These are phyloP conservation scores for Clarkia xantiana DNA, from an alignment of 345 rosid genomes.

Conservation along the genomic window DNA sequence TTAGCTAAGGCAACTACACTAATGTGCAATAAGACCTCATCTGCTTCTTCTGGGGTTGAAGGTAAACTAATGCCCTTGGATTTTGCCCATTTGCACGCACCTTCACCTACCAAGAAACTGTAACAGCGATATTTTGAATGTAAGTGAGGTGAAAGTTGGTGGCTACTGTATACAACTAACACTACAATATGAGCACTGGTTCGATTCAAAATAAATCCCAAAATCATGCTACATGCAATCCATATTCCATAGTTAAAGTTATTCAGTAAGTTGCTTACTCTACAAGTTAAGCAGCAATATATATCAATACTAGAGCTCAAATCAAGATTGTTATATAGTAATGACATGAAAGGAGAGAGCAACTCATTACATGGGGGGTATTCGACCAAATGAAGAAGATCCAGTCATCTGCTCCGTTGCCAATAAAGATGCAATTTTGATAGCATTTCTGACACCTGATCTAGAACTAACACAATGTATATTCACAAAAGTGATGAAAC, in stretches of 20 bases:
- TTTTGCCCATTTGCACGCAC: slow-evolving; percentile 66
- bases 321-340: too few species aligned
- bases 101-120: slow-evolving; percentile 96
- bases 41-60: slow-evolving; percentile 37
- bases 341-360: slow-evolving; percentile 7
- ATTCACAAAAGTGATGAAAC: slow-evolving; percentile 9
- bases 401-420: slow-evolving; percentile 65
- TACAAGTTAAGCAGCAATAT: too few species aligned
- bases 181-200: not conserved
- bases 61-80: slow-evolving; percentile 45
- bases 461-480: slow-evolving; percentile 29
- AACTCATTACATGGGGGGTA: slow-evolving; percentile 71
- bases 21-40: slow-evolving; percentile 32
- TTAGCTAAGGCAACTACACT: too few species aligned
- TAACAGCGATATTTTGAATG: slow-evolving; percentile 3
- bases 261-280: too few species aligned
- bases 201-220: not conserved
- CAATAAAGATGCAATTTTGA: slow-evolving; percentile 66
- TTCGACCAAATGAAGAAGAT: slow-evolving; percentile 60
- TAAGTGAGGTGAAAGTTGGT: not conserved
- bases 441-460: slow-evolving; percentile 87
- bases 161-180: not conserved
- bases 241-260: too few species aligned
- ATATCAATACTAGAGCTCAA: too few species aligned
- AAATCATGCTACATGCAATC: not conserved